Evolutionary conservation across 2,329 filamentous ascomycete species (phyloP), one percentile per base, ranked within the genome.

Genomic region (Sordariomycetes sp.): DNA sequence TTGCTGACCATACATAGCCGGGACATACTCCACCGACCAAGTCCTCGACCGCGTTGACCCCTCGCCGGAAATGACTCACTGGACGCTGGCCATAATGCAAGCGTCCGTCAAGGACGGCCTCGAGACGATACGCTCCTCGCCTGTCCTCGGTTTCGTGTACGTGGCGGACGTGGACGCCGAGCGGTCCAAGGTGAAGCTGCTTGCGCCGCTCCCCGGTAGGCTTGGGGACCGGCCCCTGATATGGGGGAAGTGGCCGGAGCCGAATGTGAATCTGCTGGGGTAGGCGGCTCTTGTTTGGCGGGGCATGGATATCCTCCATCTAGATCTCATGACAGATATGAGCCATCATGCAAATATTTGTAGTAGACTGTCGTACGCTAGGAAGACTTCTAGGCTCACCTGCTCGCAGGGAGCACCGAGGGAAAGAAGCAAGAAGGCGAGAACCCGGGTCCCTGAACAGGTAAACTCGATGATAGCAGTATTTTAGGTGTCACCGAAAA

Each of bases 121-220:
- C 7, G 85, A 89, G 54, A 80, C 83, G 1, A 85, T 97, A 52
- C 82, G 90, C 14, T 87, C 92, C 64, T 85, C 91, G 8, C 88
- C 87, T 59, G 86, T 97, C 34, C 88, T 95, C 80, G 94, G 94
- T 0, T 99, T 96, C 67, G 81, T 97, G 34, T 97, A 96, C 67
- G 88, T 97, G 18, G 87, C 90, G 1, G 90, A 96, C 61, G 90
- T 97, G 3, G 92, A 99, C 67, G 88, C 90, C 67, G 86, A 88
- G 64, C 88, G 88, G 70, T 85, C 85, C 63, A 88, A 89, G 69
- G 78, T 97, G 35, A 88, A 89, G 67, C 77, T 97, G 22, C 74
- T 99, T 60, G 86, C 89, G 20, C 94, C 94, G 1, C 85, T 96
- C 61, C 89, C 88, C 57, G 91, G 91, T 2, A 80, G 88, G 60